Base-by-base conservation (phyloP, 768 basidiomycete species). In the Tephrocybe sp. region DNA sequence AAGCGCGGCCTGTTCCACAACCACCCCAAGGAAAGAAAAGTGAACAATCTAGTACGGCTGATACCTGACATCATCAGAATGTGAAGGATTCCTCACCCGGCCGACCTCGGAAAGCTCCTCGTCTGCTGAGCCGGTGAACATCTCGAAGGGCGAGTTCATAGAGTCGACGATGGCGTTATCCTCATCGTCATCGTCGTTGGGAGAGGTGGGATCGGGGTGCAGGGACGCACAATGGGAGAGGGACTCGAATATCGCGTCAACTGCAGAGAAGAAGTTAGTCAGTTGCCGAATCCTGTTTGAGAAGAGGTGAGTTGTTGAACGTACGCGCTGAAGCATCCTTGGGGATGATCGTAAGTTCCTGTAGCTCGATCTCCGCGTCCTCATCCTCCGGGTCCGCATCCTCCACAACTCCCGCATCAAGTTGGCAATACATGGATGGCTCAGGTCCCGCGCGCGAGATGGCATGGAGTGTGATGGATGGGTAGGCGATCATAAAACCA, bases 381-480 rank as follows among this genome's bases (percentile, higher is more conserved):
- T 71, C 68, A n/a, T 64, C 61, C 3, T 58, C 63, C 4, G 17
- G 52, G 10, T 42, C 45, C 25, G 42, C 48, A 36, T 67, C 68
- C 45, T 62, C 63, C 12, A 65, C 70, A n/a, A 70, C 69, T 44
- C 64, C 62, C 54, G 92, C 92, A 59, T 97, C 95, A 10, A 98
- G 80, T 59, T 99, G 97, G 65, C 94, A 97, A 68, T 98, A 98
- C 64, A 98, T 80, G 6, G 84, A 87, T 3, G 90, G 85, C 0
- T 75, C 77, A 8, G 69, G 54, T 37, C 83, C 80, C 2, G 79
- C 77, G 39, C 93, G 85, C 0, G 93, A 91, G 48, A 95, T 80
- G 21, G 97, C 97, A 61, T 99, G 97, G 2, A 99, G 80, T 1
- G 93, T 96, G 63, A 99, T 90, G 4, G 86, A 75, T 9, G 91